phyloP scores from a whole-genome alignment of 1,284 basidiomycete species.

The Boletus calvinii region DNA sequence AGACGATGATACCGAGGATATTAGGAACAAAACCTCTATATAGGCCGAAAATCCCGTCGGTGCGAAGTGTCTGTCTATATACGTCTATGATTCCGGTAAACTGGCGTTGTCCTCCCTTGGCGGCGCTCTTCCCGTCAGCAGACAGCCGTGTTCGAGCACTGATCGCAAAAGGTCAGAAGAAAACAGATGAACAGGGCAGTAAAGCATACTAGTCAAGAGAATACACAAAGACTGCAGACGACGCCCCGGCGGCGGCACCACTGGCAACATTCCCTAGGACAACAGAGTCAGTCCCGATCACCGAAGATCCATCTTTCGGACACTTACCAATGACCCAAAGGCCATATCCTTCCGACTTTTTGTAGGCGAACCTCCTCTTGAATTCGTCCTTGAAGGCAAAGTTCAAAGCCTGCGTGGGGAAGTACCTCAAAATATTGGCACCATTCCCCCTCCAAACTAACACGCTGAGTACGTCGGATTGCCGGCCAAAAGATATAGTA shows the following conservation, averaged over 20 bases:
- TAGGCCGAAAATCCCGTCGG: slow-evolving; percentile 51
- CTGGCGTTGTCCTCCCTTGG: slow-evolving; percentile 43
- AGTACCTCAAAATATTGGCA: slow-evolving; percentile 64
- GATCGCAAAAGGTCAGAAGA: background rate
- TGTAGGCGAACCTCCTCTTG: slow-evolving; percentile 52
- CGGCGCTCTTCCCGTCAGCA: slow-evolving; percentile 49
- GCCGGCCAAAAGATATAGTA: slow-evolving; percentile 4
- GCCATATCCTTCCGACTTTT: slow-evolving; percentile 53
- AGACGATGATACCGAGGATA: slow-evolving; percentile 60
- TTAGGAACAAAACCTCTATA: slow-evolving; percentile 66
- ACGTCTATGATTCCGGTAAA: slow-evolving; percentile 48
- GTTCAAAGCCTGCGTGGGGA: slow-evolving; percentile 66
- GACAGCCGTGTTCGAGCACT: slow-evolving; percentile 56
- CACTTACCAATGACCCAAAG: slow-evolving; percentile 45
- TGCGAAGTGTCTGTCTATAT: slow-evolving; percentile 52
- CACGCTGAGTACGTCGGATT: slow-evolving; percentile 10
- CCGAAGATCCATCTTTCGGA: background rate
- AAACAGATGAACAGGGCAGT: background rate
- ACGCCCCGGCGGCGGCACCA: slow-evolving; percentile 47
- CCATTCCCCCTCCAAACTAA: slow-evolving; percentile 63
- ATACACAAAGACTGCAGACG: slow-evolving; percentile 56
- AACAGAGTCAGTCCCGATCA: background rate
- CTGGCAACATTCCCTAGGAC: slow-evolving; percentile 44
- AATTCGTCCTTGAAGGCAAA: slow-evolving; percentile 47
- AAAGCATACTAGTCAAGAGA: slow-evolving; percentile 54